phyloP scores from a whole-genome alignment of 371 early-diverging fungal species.

The Dichotomocladium elegans region DNA sequence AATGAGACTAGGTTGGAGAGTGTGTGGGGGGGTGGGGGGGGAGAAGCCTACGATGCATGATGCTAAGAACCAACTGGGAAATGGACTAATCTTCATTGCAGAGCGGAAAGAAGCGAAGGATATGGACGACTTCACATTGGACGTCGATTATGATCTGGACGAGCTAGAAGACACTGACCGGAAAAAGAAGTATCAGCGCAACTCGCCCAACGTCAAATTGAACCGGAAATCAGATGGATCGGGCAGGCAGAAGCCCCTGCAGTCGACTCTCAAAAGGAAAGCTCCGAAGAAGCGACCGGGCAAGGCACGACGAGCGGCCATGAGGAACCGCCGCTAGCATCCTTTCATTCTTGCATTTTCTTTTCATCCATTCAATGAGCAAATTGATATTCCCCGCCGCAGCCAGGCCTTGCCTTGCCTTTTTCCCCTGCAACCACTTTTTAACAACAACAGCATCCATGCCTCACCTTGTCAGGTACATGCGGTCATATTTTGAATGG shows the following conservation, averaged over 20 bases:
- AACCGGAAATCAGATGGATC: background rate
- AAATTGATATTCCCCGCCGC: no score
- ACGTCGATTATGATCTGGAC: slow-evolving; percentile 26
- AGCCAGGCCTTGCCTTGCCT: no score
- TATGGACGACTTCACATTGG: slow-evolving; percentile 1
- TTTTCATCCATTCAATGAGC: background rate
- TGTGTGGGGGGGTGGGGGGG: no score
- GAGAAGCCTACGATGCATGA: background rate
- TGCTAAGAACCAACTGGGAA: background rate
- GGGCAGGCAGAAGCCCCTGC: background rate
- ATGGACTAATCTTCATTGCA: background rate
- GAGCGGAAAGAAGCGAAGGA: slow-evolving; percentile 11
- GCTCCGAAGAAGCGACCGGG: slow-evolving; percentile 29
- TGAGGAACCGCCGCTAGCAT: slow-evolving; percentile 6
- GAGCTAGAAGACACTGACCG: slow-evolving; percentile 20
- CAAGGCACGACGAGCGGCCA: slow-evolving; percentile 27
- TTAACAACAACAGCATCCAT: no score
- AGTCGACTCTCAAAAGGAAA: slow-evolving; percentile 7
- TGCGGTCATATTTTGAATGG: no score
- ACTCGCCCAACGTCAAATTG: slow-evolving; percentile 4
- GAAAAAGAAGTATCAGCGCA: slow-evolving; percentile 7
- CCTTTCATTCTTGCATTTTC: background rate
- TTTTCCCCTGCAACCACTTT: no score
- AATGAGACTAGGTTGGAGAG: background rate
- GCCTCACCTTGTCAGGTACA: no score